A percentile compares a stretch with the other conserved stretches of the same genome.
Conservation (phyloP, 352 stramenopile genomes). For the Phytopythium helicoides region DNA sequence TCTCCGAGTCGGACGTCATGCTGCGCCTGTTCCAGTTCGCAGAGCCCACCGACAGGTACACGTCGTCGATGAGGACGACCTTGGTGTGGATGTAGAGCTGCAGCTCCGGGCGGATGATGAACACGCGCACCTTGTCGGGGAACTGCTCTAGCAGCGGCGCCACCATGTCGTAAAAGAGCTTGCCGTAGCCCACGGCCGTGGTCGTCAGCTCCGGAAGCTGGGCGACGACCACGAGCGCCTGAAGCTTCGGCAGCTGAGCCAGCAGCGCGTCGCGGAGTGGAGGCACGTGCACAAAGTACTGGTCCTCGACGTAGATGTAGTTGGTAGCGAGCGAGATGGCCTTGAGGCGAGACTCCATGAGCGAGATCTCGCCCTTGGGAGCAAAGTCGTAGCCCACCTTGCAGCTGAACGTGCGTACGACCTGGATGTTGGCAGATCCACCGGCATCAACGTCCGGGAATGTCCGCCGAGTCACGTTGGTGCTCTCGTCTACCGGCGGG, state of each 20-base stretch:
- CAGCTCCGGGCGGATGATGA: slow-evolving; percentile 31
- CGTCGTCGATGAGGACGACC: slow-evolving; percentile 57
- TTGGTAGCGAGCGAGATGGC: slow-evolving; percentile 52
- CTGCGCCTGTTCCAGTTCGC: slow-evolving; percentile 70
- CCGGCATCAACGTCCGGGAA: slow-evolving; percentile 9
- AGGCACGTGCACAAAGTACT: slow-evolving; percentile 58
- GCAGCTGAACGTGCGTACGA: slow-evolving; percentile 62
- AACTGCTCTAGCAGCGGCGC: slow-evolving; percentile 33
- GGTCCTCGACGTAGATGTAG: slow-evolving; percentile 69
- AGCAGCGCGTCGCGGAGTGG: slow-evolving; percentile 42
- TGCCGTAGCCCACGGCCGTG: slow-evolving; percentile 31
- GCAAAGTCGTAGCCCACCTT: slow-evolving; percentile 54
- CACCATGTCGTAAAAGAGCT: slow-evolving; percentile 60
- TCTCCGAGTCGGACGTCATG: slow-evolving; percentile 64
- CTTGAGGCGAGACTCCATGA: slow-evolving; percentile 49
- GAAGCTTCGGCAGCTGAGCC: slow-evolving; percentile 35
- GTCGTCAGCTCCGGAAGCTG: slow-evolving; percentile 26
- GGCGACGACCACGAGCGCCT: slow-evolving; percentile 47
- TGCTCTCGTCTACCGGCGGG: slow-evolving; percentile 20
- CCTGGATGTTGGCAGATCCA: slow-evolving; percentile 37
- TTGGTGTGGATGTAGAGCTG: slow-evolving; percentile 58
- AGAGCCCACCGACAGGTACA: slow-evolving; percentile 56
- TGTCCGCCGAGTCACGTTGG: slow-evolving; percentile 5
- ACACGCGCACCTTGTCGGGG: slow-evolving; percentile 52
- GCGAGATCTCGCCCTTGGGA: slow-evolving; percentile 41